Percentiles rank a stretch among this genome's conserved stretches.
phyloP scores from a whole-genome alignment of 2,329 filamentous ascomycete species.

The Botryotinia globosa region DNA sequence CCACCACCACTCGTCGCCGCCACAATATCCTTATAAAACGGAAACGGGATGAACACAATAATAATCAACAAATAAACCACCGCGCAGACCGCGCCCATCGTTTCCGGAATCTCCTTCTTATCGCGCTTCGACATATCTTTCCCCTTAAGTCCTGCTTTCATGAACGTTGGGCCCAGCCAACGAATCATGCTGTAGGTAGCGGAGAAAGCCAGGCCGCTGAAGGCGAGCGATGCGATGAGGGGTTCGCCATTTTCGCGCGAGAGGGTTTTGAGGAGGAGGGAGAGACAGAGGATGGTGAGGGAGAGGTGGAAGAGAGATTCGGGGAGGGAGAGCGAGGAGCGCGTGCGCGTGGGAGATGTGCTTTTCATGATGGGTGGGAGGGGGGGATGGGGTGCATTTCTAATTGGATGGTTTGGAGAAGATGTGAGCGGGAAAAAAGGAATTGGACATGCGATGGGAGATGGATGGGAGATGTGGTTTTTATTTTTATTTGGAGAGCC shows the following conservation, averaged over 20 bases:
- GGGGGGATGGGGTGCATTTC: background rate
- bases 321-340: constrained; percentile 46
- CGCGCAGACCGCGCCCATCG: constrained; percentile 92
- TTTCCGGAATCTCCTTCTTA: constrained; percentile 81
- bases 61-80: constrained; percentile 86
- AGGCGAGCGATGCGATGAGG: constrained; percentile 80
- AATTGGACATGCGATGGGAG: background rate
- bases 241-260: constrained; percentile 80
- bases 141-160: constrained; percentile 83
- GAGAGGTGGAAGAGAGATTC: constrained; percentile 56
- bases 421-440: background rate
- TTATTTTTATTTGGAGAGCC: constrained; percentile 2
- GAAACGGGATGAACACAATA: constrained; percentile 92
- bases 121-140: constrained; percentile 80
- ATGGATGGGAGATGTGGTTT: constrained; percentile 3
- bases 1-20: constrained; percentile 90
- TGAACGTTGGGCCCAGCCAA: constrained; percentile 90
- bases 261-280: constrained; percentile 60
- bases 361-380: constrained; percentile 3
- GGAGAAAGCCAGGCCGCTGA: constrained; percentile 80
- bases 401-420: background rate
- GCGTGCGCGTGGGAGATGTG: background rate
- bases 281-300: constrained; percentile 64
- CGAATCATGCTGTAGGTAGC: constrained; percentile 81
- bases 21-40: constrained; percentile 97